Conservation (phyloP, 2,329 filamentous ascomycete genomes). For the Exophiala lecanii-corni region DNA sequence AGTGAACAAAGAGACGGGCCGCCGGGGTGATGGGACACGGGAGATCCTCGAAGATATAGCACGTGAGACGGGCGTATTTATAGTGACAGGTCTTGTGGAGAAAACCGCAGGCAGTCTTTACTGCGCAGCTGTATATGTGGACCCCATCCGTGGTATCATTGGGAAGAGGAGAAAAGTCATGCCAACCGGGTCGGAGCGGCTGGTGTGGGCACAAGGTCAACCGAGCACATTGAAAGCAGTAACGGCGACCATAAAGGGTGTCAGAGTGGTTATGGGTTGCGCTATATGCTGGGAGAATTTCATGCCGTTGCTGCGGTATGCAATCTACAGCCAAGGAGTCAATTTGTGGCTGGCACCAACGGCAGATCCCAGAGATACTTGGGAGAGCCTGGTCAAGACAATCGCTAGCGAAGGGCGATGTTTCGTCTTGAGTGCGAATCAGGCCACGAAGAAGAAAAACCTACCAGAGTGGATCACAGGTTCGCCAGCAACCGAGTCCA, state of each 20-base stretch:
- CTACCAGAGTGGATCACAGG: constrained; percentile 54
- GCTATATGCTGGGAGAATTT: constrained; percentile 98
- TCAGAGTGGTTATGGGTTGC: constrained; percentile 72
- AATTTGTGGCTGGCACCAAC: constrained; percentile 90
- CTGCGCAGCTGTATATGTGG: constrained; percentile 77
- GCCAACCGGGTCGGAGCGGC: constrained; percentile 78
- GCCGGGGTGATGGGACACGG: constrained; percentile 68
- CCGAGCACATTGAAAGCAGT: constrained; percentile 74
- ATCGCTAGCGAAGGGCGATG: constrained; percentile 76
- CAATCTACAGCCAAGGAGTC: constrained; percentile 82
- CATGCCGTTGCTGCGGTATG: constrained; percentile 82
- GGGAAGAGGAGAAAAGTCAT: constrained; percentile 91
- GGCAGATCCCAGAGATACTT: constrained; percentile 77
- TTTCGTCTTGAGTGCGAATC: constrained; percentile 82
- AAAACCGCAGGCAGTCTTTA: constrained; percentile 76
- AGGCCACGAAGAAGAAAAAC: constrained; percentile 62
- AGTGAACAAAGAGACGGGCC: constrained; percentile 44
- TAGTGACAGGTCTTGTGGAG: constrained; percentile 77
- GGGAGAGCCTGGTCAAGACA: constrained; percentile 77
- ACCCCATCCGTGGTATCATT: constrained; percentile 64
- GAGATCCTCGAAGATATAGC: constrained; percentile 76
- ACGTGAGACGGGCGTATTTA: constrained; percentile 71
- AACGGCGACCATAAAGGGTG: constrained; percentile 71
- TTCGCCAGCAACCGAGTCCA: constrained; percentile 5
- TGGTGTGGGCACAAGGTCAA: constrained; percentile 85